Base-by-base conservation (phyloP, 768 basidiomycete species). In the Piloderma croceum region DNA sequence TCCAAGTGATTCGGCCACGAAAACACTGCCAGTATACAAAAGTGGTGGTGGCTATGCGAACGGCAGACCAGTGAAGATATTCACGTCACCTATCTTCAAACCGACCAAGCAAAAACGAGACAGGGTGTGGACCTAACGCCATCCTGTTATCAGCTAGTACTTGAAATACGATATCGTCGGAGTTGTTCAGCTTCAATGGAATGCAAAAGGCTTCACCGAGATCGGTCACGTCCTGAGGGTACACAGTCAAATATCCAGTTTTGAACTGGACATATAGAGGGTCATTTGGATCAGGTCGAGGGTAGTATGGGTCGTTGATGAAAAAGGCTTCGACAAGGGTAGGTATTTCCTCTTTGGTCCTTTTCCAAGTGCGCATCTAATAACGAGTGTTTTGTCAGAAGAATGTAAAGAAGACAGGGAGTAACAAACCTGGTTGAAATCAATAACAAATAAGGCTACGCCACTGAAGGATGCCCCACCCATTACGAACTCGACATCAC, bases 281-380 rank as follows among this genome's bases (percentile, higher is more conserved):
- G 39, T 59, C 41, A 3, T 21, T 37, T 27, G 42, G 44, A 39
- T 40, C 46, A 9, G 60, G 51, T 20, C 56, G 53, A 34, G 60
- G 59, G 47, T 57, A 63, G 43, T 63, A 63, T 3, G 60, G 61
- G 39, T 61, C 60, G 41, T 63, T 60, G 25, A 15, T 31, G 38
- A 49, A 59, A 37, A 56, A 58, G 9, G 57, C 46, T 17, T 53
- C 47, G 22, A 59, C 54, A 15, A 61, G 51, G 18, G 29, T 11
- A 4, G 36, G 43, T 17, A 61, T 48, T 7, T 50, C 45, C 5
- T 44, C 46, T 36, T 27, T 25, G 31, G 22, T 43, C 39, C 41
- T 50, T 18, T 34, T 21, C 42, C 49, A 59, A 7, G 41, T 7
- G 12, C 56, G 56, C 49, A 59, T 47, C 57, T 57, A 38, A 18